Evolutionary conservation across 2,329 filamentous ascomycete species (phyloP).

Genomic region (Botryotinia calthae): DNA sequence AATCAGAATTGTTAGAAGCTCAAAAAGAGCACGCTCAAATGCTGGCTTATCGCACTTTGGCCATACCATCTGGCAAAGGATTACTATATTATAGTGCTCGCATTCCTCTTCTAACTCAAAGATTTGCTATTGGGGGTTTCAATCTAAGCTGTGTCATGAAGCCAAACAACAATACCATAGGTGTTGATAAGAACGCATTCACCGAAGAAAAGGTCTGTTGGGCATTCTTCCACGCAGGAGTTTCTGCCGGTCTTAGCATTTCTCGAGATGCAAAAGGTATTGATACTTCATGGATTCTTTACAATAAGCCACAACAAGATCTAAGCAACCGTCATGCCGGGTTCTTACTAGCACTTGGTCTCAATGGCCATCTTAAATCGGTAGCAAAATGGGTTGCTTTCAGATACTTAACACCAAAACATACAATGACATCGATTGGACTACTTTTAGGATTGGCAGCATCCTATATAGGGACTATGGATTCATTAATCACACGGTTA

Average conservation of each 20-base stretch:
- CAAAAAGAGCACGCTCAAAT: constrained; percentile 88
- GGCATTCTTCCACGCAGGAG: constrained; percentile 97
- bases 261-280: constrained; percentile 88
- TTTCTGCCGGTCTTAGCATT: constrained; percentile 87
- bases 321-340: constrained; percentile 95
- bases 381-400: constrained; percentile 98
- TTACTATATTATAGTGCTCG: constrained; percentile 86
- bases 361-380: constrained; percentile 92
- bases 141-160: constrained; percentile 90
- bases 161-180: constrained; percentile 86
- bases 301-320: constrained; percentile 86
- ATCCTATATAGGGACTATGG: constrained; percentile 96
- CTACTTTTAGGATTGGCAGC: constrained; percentile 88
- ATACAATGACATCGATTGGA: constrained; percentile 98
- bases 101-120: constrained; percentile 86
- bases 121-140: constrained; percentile 85
- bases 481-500: constrained; percentile 87
- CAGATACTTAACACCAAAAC: constrained; percentile 98
- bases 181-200: constrained; percentile 83
- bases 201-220: constrained; percentile 97
- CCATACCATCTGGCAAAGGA: constrained; percentile 81
- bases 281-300: constrained; percentile 97
- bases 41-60: constrained; percentile 82
- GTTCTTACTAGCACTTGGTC: constrained; percentile 82
- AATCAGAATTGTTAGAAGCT: constrained; percentile 83